These are phyloP conservation scores for Aspergillus clavatus DNA, from an alignment of 2,329 filamentous ascomycete genomes.

Conservation along the genomic window DNA sequence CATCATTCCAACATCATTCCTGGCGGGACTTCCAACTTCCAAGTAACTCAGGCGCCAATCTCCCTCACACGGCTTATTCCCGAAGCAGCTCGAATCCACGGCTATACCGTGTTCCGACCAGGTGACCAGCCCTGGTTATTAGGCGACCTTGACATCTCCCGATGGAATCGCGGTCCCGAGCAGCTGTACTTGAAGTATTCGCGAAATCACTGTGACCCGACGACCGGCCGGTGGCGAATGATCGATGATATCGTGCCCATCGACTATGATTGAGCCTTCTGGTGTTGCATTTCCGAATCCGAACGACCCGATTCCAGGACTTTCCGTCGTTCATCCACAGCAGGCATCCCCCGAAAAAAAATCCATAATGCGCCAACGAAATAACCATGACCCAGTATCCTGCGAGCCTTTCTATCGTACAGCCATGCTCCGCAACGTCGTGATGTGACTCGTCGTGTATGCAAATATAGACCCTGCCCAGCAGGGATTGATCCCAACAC, in stretches of 20 bases:
- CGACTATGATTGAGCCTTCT: neutral
- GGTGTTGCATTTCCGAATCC: neutral
- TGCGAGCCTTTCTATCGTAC: no score
- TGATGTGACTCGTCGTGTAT: no score
- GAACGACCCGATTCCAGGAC: no score
- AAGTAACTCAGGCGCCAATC: neutral
- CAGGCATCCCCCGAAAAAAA: no score
- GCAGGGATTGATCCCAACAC: no score
- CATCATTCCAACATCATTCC: no score
- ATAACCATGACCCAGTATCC: no score
- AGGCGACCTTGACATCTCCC: neutral
- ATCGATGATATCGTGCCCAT: conserved; percentile 7
- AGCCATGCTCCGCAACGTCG: no score
- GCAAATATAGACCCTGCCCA: no score
- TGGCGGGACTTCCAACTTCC: no score
- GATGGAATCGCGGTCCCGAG: conserved; percentile 3
- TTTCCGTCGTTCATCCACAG: no score
- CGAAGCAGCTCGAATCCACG: neutral
- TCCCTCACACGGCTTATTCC: neutral
- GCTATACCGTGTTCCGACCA: neutral
- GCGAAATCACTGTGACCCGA: neutral
- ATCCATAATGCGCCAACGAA: no score
- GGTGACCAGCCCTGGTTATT: neutral
- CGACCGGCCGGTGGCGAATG: neutral
- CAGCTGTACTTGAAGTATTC: conserved; percentile 5